Base-by-base conservation (phyloP, 768 basidiomycete genomes). In the Panaeolus cyanescens region DNA sequence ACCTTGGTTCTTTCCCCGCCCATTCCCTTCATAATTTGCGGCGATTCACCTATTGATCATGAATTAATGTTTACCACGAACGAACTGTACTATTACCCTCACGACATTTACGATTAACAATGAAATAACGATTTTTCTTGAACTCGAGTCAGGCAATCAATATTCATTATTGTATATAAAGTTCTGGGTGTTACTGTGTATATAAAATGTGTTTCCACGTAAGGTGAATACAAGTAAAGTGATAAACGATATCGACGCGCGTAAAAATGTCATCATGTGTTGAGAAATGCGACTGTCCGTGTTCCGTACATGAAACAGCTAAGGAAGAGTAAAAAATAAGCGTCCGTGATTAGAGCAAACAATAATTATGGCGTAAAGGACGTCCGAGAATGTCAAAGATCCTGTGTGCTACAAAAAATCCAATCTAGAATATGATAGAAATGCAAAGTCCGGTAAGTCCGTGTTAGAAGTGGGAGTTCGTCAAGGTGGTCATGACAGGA, bases 101-200 rank as follows among this genome's bases (percentile, higher is more conserved):
- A 50, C 45, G 45, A 56, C 45, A 33, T 19, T 62, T 37, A 61
- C 22, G 60, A 58, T 17, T 39, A 54, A 32, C 55, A 45, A 60
- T 55, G 54, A 25, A 22, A 50, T 50, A 28, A 28, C 25, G 25
- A 20, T 8, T 9, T 42, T 20, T 13, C 25, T 42, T 22, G 25
- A 22, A 17, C 17, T 42, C 8, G 3, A 22, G 12, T 13, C 12
- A 37, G n/a, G 39, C 25, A 3, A 28, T 25, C 40, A 50, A 50
- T 25, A 20, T 50, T 28, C 25, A 50, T 50, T 13, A 50, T 25
- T 50, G 9, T 50, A 28, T 28, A 50, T 15, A 13, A 30, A 9
- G 9, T 50, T 13, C 25, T n/a, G n/a, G n/a, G n/a, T n/a, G n/a
- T n/a, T n/a, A n/a, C n/a, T n/a, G n/a, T n/a, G n/a, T n/a, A n/a